Evolutionary conservation across 2,329 filamentous ascomycete species (phyloP).

Genomic region (Ophiostoma ulmi): DNA sequence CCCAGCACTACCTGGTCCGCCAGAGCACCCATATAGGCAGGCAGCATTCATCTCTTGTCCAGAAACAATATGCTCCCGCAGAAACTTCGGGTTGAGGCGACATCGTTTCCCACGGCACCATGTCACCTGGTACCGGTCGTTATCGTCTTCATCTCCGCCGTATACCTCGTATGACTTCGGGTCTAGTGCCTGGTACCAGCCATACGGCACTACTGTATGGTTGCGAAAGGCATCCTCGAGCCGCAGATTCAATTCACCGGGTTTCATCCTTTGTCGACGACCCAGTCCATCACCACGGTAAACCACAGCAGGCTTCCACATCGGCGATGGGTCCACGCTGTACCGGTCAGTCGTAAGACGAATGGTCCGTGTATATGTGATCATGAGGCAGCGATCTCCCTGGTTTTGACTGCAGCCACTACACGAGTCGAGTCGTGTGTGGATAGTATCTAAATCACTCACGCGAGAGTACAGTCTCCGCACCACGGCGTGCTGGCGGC

Average conservation of each 20-base stretch:
- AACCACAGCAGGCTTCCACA: not conserved
- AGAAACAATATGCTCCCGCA: not conserved
- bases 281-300: not conserved
- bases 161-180: not conserved
- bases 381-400: not conserved
- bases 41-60: not conserved
- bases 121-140: not conserved
- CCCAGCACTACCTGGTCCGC: not conserved
- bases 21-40: not conserved
- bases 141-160: not conserved
- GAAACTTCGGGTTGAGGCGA: not conserved
- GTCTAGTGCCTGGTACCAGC: not conserved
- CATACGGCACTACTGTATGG: not conserved
- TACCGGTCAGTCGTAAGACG: not conserved
- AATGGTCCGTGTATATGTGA: not conserved
- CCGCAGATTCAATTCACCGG: not conserved
- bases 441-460: not conserved
- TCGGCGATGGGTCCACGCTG: not conserved
- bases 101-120: not conserved
- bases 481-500: not conserved
- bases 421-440: constrained; percentile 16
- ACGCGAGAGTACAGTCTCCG: not conserved
- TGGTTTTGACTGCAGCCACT: not conserved
- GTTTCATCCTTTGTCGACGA: not conserved
- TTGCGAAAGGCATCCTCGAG: not conserved